Evolutionary conservation across 208 protist species (phyloP).

Genomic region (Acanthamoeba lenticulata): DNA sequence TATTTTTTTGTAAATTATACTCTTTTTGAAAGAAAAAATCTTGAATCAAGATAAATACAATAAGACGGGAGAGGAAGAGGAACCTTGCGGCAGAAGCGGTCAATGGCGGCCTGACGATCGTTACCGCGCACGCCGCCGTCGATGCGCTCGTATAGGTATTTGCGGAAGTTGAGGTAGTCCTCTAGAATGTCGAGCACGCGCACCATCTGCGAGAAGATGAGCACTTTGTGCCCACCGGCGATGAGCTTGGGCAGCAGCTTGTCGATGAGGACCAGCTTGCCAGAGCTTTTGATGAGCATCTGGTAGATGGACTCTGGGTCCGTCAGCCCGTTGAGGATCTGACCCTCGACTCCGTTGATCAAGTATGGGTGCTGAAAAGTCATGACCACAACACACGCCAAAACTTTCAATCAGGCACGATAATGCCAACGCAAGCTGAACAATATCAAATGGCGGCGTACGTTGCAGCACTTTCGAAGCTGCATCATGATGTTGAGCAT

Average conservation of each 20-base stretch:
- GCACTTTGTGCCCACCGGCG: conserved; percentile 83
- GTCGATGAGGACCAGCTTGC: conserved; percentile 95
- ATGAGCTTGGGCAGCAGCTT: conserved; percentile 90
- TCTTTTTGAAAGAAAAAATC: no score
- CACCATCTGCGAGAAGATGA: conserved; percentile 89
- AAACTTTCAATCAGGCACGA: no score
- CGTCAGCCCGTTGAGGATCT: background rate
- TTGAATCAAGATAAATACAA: no score
- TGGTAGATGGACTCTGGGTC: background rate
- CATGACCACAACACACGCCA: background rate
- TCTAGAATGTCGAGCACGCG: conserved; percentile 89
- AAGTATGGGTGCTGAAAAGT: conserved; percentile 76
- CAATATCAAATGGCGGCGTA: background rate
- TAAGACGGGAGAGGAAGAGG: no score
- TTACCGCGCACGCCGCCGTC: conserved; percentile 85
- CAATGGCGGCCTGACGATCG: conserved; percentile 86
- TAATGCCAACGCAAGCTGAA: background rate
- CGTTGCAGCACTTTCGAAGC: conserved; percentile 89
- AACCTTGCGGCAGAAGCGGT: conserved; percentile 79
- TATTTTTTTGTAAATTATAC: no score
- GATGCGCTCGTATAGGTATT: conserved; percentile 86
- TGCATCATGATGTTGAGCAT: conserved; percentile 91
- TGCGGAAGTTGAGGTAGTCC: conserved; percentile 83
- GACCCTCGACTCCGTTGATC: conserved; percentile 80
- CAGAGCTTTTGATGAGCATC: conserved; percentile 76